Percentiles rank a stretch among this genome's conserved stretches.
phyloP scores from a whole-genome alignment of 129 eudicot species.

The Heracleum sosnowskyi region DNA sequence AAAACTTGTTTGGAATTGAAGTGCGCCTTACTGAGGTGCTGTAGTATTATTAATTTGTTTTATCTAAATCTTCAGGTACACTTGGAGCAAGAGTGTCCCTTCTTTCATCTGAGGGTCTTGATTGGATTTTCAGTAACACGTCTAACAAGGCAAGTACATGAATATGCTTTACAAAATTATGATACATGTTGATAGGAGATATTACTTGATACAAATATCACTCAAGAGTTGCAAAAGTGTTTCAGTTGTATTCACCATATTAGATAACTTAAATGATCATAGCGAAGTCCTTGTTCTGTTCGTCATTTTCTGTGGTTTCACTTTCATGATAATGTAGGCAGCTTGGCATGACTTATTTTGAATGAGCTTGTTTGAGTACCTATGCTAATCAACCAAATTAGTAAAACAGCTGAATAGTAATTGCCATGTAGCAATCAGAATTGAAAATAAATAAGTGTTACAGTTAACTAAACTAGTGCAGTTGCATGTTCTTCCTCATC shows the following conservation, averaged over 20 bases:
- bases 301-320: background rate
- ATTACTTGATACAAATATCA: background rate
- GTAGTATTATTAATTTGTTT: background rate
- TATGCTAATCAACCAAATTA: background rate
- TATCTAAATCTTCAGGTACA: conserved; percentile 31
- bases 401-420: background rate
- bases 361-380: background rate
- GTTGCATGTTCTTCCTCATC: background rate
- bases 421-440: background rate
- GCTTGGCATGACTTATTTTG: background rate
- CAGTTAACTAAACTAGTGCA: background rate
- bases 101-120: conserved; percentile 39
- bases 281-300: background rate
- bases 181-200: background rate
- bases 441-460: background rate
- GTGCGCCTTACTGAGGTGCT: background rate
- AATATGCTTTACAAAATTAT: background rate
- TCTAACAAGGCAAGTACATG: conserved; percentile 35
- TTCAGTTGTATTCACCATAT: background rate
- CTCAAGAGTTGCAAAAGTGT: background rate
- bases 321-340: background rate
- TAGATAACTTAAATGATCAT: background rate
- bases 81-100: conserved; percentile 41
- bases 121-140: conserved; percentile 44
- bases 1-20: background rate